These are phyloP conservation scores for Myriosclerotinia curreyana DNA, from an alignment of 2,329 filamentous ascomycete species.

Conservation along the genomic window DNA sequence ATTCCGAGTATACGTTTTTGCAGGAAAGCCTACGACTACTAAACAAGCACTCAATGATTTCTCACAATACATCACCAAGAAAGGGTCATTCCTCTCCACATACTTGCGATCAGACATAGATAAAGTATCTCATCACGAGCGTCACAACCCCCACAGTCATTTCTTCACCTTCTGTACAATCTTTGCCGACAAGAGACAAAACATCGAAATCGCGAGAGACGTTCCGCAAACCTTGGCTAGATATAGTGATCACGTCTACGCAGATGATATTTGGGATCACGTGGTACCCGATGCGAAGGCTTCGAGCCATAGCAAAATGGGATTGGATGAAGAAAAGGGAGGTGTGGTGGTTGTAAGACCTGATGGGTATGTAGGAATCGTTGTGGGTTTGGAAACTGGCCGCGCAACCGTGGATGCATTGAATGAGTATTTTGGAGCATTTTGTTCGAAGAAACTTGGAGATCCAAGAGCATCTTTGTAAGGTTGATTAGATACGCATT, in stretches of 20 bases:
- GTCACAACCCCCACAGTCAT: constrained; percentile 76
- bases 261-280: constrained; percentile 75
- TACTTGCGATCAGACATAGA: constrained; percentile 62
- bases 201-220: constrained; percentile 70
- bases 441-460: constrained; percentile 61
- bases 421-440: constrained; percentile 76
- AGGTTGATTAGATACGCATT: neutral
- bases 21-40: constrained; percentile 61
- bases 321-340: constrained; percentile 67
- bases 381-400: constrained; percentile 71
- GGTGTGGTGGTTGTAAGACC: constrained; percentile 81
- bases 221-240: constrained; percentile 68
- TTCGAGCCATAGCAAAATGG: constrained; percentile 83
- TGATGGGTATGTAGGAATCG: constrained; percentile 81
- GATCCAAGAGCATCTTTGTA: constrained; percentile 43
- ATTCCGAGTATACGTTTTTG: constrained; percentile 83
- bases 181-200: constrained; percentile 63
- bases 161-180: constrained; percentile 80
- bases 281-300: constrained; percentile 67
- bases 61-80: constrained; percentile 59
- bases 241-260: constrained; percentile 81
- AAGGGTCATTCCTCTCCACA: constrained; percentile 67
- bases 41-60: constrained; percentile 67
- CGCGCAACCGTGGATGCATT: constrained; percentile 75
- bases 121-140: constrained; percentile 70